phyloP scores from a whole-genome alignment of 352 stramenopile genomes.

The Phytophthora citricola region DNA sequence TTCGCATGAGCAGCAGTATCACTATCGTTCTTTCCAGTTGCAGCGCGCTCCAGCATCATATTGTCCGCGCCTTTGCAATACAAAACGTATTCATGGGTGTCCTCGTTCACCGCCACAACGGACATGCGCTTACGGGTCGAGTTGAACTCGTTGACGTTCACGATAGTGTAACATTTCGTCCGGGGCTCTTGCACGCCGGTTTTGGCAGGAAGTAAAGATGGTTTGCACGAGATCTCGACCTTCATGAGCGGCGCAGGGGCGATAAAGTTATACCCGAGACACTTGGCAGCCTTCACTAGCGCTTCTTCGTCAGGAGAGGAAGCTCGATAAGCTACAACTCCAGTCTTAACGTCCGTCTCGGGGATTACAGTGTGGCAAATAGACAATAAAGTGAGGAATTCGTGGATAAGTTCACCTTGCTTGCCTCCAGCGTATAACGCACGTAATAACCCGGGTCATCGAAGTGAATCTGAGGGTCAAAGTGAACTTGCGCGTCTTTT shows the following conservation, averaged over 20 bases:
- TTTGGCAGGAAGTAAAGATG: conserved; percentile 25
- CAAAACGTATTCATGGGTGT: conserved; percentile 53
- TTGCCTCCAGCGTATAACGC: conserved; percentile 43
- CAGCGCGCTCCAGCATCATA: conserved; percentile 76
- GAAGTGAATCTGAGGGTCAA: conserved; percentile 59
- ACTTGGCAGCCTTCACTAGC: conserved; percentile 67
- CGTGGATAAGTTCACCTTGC: conserved; percentile 51
- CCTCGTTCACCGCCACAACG: conserved; percentile 86
- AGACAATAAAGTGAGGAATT: conserved; percentile 64
- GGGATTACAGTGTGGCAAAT: conserved; percentile 77
- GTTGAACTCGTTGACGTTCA: conserved; percentile 89
- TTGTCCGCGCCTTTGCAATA: conserved; percentile 89
- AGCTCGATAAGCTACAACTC: conserved; percentile 47
- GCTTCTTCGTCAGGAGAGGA: conserved; percentile 78
- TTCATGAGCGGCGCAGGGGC: conserved; percentile 56
- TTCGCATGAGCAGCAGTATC: conserved; percentile 23
- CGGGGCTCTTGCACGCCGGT: conserved; percentile 4
- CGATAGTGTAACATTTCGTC: conserved; percentile 53
- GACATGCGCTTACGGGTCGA: conserved; percentile 98
- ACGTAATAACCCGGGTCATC: conserved; percentile 51
- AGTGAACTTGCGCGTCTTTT: conserved; percentile 55
- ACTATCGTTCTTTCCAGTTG: conserved; percentile 12
- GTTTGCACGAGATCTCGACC: conserved; percentile 57
- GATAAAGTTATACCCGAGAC: conserved; percentile 66
- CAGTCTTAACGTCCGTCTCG: conserved; percentile 68